A percentile compares a stretch with the other conserved stretches of the same genome.
phyloP scores from a whole-genome alignment of 1,284 basidiomycete species.

The Boletus semigastroideus region DNA sequence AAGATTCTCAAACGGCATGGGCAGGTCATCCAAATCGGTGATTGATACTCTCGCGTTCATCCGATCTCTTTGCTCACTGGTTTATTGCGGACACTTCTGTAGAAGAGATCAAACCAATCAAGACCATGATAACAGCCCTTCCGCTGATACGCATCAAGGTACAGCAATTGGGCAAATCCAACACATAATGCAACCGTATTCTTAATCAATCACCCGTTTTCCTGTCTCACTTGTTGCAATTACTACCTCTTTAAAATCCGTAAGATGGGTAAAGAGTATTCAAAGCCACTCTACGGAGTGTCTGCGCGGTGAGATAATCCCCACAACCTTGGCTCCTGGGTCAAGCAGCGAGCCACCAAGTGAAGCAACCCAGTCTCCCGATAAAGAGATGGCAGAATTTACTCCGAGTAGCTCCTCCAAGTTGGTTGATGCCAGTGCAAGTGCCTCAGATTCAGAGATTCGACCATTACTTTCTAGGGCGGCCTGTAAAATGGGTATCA shows the following conservation, averaged over 20 bases:
- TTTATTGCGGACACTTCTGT: slow-evolving; percentile 1
- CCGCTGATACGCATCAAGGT: slow-evolving; percentile 60
- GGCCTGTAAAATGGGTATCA: slow-evolving; percentile 16
- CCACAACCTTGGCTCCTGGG: slow-evolving; percentile 46
- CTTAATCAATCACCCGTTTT: slow-evolving; percentile 2
- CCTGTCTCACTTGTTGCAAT: slow-evolving; percentile 8
- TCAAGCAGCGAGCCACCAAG: slow-evolving; percentile 42
- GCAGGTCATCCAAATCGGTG: slow-evolving; percentile 57
- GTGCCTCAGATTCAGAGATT: slow-evolving; percentile 33
- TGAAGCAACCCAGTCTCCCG: slow-evolving; percentile 51
- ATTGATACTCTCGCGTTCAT: neutral
- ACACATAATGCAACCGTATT: slow-evolving; percentile 10
- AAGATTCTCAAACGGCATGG: slow-evolving; percentile 62
- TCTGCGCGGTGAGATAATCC: slow-evolving; percentile 42
- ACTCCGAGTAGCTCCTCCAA: slow-evolving; percentile 59
- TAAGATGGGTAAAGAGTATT: slow-evolving; percentile 5
- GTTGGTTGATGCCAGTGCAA: slow-evolving; percentile 30
- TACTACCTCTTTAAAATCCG: slow-evolving; percentile 6
- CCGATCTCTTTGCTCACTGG: neutral
- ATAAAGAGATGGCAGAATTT: slow-evolving; percentile 22
- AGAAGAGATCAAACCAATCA: slow-evolving; percentile 64
- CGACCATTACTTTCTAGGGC: slow-evolving; percentile 20
- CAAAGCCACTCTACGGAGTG: slow-evolving; percentile 31
- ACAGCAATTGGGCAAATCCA: slow-evolving; percentile 23
- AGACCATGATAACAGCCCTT: slow-evolving; percentile 58